Evolutionary conservation across 2,329 filamentous ascomycete genomes (phyloP).

Genomic region (Bipolaris gigantea): DNA sequence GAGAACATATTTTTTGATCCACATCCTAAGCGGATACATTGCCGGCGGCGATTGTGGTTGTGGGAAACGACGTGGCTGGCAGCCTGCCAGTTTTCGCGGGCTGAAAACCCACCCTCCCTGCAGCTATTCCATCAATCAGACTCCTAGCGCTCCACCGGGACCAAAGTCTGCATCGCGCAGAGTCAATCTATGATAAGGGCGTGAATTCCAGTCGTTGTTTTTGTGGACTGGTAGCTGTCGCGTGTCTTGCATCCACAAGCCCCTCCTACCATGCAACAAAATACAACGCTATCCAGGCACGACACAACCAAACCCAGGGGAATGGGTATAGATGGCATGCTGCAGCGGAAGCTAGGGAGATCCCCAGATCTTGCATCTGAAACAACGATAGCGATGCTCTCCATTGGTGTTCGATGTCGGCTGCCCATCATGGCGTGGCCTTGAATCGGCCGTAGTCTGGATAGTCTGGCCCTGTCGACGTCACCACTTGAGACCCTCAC

Average conservation of each 20-base stretch:
- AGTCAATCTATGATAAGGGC: background rate
- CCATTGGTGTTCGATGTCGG: conserved; percentile 19
- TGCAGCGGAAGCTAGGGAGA: conserved; percentile 23
- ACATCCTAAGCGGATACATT: background rate
- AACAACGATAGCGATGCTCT: conserved; percentile 15
- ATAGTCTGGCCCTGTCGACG: conserved; percentile 20
- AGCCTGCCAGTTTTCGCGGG: background rate
- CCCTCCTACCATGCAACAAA: background rate
- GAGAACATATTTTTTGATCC: conserved; percentile 5
- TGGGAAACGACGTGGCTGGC: background rate
- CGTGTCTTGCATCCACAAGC: conserved; percentile 1
- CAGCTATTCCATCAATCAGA: background rate
- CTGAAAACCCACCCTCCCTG: background rate
- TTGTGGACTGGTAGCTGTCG: background rate
- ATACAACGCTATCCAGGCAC: background rate
- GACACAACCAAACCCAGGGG: conserved; percentile 3
- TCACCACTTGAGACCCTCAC: conserved; percentile 25
- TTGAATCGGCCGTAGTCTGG: conserved; percentile 24
- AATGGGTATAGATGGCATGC: conserved; percentile 12
- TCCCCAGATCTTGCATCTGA: conserved; percentile 21
- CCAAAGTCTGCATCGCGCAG: background rate
- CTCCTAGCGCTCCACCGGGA: background rate
- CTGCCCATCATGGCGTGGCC: conserved; percentile 24
- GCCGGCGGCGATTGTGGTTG: background rate
- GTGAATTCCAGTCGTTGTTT: background rate